phyloP scores from a whole-genome alignment of 179 eudicot species.

The Pouteria campechiana region DNA sequence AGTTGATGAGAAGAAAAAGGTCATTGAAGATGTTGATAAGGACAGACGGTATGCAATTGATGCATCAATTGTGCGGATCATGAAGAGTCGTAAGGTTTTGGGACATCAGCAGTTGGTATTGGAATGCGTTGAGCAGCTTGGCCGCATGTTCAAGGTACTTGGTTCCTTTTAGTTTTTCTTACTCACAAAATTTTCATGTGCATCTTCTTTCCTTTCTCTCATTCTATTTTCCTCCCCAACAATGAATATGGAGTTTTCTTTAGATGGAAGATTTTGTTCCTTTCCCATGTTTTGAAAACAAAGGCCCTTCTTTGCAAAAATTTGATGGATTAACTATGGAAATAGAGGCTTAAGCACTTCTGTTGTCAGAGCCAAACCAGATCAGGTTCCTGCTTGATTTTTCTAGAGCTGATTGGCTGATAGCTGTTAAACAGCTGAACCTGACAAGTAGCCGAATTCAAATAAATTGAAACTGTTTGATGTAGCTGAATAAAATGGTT shows the following conservation, averaged over 20 bases:
- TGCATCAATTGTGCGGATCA: conserved; percentile 57
- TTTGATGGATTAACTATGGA: neutral
- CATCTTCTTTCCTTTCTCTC: no score
- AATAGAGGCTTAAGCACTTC: no score
- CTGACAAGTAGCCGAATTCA: no score
- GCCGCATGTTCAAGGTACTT: conserved; percentile 60
- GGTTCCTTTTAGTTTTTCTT: neutral
- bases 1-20: conserved; percentile 54
- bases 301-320: neutral
- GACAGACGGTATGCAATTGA: conserved; percentile 67
- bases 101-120: conserved; percentile 53
- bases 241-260: neutral
- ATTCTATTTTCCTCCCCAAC: no score
- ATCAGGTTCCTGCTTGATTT: no score
- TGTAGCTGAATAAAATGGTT: no score
- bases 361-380: no score
- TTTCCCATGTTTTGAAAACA: neutral
- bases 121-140: conserved; percentile 59
- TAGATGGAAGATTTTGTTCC: neutral
- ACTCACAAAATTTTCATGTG: neutral
- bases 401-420: no score
- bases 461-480: no score
- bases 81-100: conserved; percentile 52
- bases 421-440: no score
- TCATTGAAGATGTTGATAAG: conserved; percentile 65